phyloP scores from a whole-genome alignment of 768 basidiomycete genomes.

The Mycena crocata region DNA sequence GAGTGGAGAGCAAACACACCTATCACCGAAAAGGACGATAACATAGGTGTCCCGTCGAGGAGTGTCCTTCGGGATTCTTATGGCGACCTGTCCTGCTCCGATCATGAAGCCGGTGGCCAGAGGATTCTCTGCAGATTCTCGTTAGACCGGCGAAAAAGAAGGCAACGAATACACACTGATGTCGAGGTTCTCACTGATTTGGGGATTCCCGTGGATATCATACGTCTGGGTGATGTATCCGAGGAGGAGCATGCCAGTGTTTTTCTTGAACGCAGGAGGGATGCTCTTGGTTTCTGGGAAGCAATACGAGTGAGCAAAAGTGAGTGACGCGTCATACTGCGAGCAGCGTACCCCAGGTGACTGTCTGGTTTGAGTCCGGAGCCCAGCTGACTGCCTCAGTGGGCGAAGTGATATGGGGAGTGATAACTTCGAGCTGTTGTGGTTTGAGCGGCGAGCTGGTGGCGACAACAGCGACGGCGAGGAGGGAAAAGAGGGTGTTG shows the following conservation, averaged over 20 bases:
- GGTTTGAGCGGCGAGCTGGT: constrained; percentile 33
- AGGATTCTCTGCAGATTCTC: constrained; percentile 35
- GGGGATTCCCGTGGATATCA: not conserved
- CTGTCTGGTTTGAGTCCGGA: constrained; percentile 43
- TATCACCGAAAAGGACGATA: constrained; percentile 45
- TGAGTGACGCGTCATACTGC: too few species aligned
- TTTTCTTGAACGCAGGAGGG: constrained; percentile 43
- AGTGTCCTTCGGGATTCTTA: constrained; percentile 8
- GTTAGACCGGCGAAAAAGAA: not conserved
- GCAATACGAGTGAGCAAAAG: not conserved
- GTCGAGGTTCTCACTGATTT: constrained; percentile 59
- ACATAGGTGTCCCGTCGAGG: constrained; percentile 15
- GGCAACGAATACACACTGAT: constrained; percentile 36
- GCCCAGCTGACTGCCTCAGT: constrained; percentile 44
- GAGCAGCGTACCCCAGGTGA: constrained; percentile 51
- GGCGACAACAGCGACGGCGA: constrained; percentile 41
- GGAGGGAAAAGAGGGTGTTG: constrained; percentile 38
- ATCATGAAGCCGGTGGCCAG: constrained; percentile 41
- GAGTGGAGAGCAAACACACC: constrained; percentile 27
- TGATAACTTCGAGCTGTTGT: constrained; percentile 45
- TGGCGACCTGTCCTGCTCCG: not conserved
- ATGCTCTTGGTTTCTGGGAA: constrained; percentile 43
- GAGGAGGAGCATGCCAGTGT: constrained; percentile 54
- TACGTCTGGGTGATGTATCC: constrained; percentile 43
- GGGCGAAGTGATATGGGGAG: constrained; percentile 55